phyloP scores from a whole-genome alignment of 805 yeast species.

The Yamadazyma takamatsuzukensis region DNA sequence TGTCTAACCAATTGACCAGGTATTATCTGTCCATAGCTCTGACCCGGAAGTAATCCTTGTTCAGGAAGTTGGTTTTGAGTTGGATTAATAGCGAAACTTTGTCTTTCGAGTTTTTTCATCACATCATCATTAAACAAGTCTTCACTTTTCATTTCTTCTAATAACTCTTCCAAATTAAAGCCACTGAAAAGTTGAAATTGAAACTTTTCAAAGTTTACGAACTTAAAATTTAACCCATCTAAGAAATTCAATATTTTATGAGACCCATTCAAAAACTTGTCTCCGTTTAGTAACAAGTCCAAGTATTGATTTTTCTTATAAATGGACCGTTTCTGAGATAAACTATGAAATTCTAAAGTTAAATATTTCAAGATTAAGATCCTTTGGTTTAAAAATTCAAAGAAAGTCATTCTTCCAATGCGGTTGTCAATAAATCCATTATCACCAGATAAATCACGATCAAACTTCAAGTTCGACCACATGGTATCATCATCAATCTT shows the following conservation, averaged over 20 bases:
- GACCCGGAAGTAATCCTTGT: too few species aligned
- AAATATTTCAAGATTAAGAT: constrained; percentile 59
- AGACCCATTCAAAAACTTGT: constrained; percentile 52
- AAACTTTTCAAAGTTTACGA: constrained; percentile 40
- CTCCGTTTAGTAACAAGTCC: constrained; percentile 47
- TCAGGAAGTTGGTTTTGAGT: neutral
- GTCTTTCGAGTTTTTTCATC: constrained; percentile 6
- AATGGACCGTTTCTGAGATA: constrained; percentile 39
- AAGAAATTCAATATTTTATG: constrained; percentile 67
- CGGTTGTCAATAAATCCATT: constrained; percentile 34
- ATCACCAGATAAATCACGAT: constrained; percentile 30
- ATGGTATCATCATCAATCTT: constrained; percentile 49
- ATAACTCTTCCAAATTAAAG: constrained; percentile 30
- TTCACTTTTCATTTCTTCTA: constrained; percentile 24
- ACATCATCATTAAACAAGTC: constrained; percentile 20
- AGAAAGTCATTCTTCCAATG: constrained; percentile 47
- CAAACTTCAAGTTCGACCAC: constrained; percentile 51
- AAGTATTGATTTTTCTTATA: constrained; percentile 52
- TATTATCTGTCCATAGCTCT: too few species aligned
- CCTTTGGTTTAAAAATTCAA: constrained; percentile 60
- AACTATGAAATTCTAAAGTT: constrained; percentile 68
- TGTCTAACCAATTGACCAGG: too few species aligned
- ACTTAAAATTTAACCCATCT: constrained; percentile 63
- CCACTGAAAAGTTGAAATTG: constrained; percentile 26
- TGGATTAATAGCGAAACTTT: too few species aligned